Base-by-base conservation (phyloP, 345 rosid species). In the Sonneratia caseolaris region DNA sequence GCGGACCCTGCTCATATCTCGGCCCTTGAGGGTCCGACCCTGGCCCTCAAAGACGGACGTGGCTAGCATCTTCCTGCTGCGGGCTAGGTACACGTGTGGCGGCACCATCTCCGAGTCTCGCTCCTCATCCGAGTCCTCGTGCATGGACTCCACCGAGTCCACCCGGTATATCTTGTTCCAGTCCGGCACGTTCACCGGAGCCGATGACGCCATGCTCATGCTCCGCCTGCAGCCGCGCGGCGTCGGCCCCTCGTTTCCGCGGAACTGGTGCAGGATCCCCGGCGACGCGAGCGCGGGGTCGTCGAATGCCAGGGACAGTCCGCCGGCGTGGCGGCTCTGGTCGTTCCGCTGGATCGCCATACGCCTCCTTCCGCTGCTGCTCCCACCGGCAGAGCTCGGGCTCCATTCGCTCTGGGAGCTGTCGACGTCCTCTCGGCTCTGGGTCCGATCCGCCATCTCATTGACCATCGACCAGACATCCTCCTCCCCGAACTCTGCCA, bases 1-100 rank as follows among this genome's bases (percentile, higher is more conserved):
- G 40, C 82, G 70, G 49, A 79, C 77, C 51, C 79, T 73, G 72
- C 75, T 38, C 77, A 76, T 38, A 72, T 79, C 82, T 16, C 82
- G 77, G 35, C 82, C 82, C 68, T 79, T 79, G 42, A 79, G 75
- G 53, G 82, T 79, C 70, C 82, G 72, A n/a, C 82, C 82, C 65
- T 75, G 76, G 21, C 82, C 82, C 66, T 79, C 76, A 68, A 69
- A 75, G 22, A 79, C 74, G 70, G 82, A 79, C 49, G 77, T 56
- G 11, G 75, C 79, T 9, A 47, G 10, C 73, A 35, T 67, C 55
- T 69, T 75, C 72, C 78, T 24, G 70, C 66, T 73, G 37, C 80
- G 57, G 15, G 82, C 82, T 66, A 79, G 74, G 73, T 79, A 79
- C 75, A 70, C 82, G 70, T 79, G 82, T 37, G 82, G 82, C 64